Percentiles rank a stretch among this genome's conserved stretches.
These are phyloP conservation scores for Mycena alexandri DNA, from an alignment of 768 basidiomycete species.

Conservation along the genomic window DNA sequence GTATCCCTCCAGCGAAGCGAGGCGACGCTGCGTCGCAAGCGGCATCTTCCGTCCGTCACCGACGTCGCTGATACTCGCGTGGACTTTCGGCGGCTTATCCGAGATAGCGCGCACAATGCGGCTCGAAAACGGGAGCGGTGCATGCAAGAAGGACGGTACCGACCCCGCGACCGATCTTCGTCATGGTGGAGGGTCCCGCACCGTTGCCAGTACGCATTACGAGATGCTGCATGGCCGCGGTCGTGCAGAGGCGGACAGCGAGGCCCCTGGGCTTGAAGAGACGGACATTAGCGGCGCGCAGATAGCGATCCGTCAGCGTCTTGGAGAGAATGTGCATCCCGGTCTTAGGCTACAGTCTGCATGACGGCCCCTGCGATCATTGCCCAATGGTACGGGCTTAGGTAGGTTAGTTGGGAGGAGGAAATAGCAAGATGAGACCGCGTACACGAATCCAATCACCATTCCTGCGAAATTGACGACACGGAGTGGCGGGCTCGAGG, in stretches of 20 bases:
- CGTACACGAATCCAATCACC: conserved; percentile 42
- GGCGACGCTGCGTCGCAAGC: conserved; percentile 37
- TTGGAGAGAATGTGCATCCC: conserved; percentile 42
- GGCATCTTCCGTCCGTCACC: conserved; percentile 22
- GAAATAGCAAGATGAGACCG: neutral
- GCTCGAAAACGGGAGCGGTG: conserved; percentile 33
- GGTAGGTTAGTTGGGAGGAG: neutral
- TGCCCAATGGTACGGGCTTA: conserved; percentile 42
- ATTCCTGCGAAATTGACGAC: conserved; percentile 36
- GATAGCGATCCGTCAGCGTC: conserved; percentile 42
- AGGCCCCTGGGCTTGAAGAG: conserved; percentile 42
- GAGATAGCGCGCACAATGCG: conserved; percentile 37
- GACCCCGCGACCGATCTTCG: conserved; percentile 39
- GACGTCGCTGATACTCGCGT: conserved; percentile 29
- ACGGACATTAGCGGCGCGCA: conserved; percentile 40
- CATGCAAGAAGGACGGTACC: conserved; percentile 30
- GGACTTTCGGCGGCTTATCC: conserved; percentile 32
- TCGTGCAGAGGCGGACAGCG: conserved; percentile 42
- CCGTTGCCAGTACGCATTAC: conserved; percentile 30
- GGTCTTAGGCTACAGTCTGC: conserved; percentile 36
- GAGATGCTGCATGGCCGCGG: conserved; percentile 40
- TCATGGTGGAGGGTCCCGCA: conserved; percentile 21
- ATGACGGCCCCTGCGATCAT: conserved; percentile 38
- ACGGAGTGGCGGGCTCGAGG: conserved; percentile 41
- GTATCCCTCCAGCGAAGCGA: conserved; percentile 39